Conservation (phyloP, 331 rosid genomes). For the Pyracantha coccinea region DNA sequence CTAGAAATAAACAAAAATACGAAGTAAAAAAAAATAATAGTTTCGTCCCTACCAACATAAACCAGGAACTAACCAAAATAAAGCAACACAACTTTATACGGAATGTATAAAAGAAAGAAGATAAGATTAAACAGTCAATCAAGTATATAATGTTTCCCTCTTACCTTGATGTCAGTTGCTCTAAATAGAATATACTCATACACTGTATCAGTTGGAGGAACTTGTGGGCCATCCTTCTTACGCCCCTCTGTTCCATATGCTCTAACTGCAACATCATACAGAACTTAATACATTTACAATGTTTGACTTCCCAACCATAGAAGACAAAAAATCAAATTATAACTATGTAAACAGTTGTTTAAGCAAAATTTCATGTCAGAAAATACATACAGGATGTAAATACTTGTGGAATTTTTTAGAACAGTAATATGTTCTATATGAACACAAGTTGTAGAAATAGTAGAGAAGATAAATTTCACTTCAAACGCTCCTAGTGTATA, state of each 20-base stretch:
- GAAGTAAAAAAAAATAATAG: not conserved
- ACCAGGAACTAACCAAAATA: not conserved
- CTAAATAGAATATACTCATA: conserved; percentile 66
- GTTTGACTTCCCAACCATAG: not conserved
- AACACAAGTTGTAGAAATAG: not conserved
- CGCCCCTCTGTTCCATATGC: conserved; percentile 75
- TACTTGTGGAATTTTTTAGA: not conserved
- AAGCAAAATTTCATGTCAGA: not conserved
- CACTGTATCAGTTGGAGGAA: conserved; percentile 58
- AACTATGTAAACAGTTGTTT: not conserved
- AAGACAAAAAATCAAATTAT: not conserved
- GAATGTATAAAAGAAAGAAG: not conserved
- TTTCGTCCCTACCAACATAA: not conserved
- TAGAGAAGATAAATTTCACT: not conserved
- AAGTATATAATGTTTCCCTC: not conserved
- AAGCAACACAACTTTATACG: not conserved
- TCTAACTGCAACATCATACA: conserved; percentile 41
- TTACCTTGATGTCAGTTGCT: conserved; percentile 62
- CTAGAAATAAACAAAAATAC: not conserved
- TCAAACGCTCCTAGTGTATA: not conserved
- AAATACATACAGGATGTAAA: not conserved
- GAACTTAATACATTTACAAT: not conserved
- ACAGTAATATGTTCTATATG: not conserved
- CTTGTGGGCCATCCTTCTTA: conserved; percentile 55
- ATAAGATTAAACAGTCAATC: not conserved